These are phyloP conservation scores for Hemileia vastatrix DNA, from an alignment of 1,284 basidiomycete genomes.

Conservation along the genomic window DNA sequence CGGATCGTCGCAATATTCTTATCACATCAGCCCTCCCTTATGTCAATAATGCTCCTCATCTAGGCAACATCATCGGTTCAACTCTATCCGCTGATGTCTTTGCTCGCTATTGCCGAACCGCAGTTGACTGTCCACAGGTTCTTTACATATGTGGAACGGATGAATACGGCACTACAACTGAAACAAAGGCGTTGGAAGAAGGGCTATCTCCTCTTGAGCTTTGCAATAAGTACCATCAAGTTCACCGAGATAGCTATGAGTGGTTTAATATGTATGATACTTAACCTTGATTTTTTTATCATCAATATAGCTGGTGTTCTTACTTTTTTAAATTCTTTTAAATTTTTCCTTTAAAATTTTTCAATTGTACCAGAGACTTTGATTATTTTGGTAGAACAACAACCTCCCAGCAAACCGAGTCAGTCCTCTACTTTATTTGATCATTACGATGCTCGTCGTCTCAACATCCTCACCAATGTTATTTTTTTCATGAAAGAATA, in stretches of 20 bases:
- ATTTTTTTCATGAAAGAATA: conserved; percentile 53
- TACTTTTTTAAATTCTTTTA: conserved; percentile 20
- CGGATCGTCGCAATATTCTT: conserved; percentile 74
- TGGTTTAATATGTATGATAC: conserved; percentile 61
- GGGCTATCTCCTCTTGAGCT: conserved; percentile 73
- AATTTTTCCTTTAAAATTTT: conserved; percentile 38
- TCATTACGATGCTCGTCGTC: background rate
- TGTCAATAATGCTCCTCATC: conserved; percentile 98
- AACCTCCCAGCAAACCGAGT: conserved; percentile 81
- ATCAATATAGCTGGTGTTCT: background rate
- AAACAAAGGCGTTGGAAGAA: conserved; percentile 94
- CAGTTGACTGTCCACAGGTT: conserved; percentile 55
- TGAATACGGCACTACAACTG: conserved; percentile 97
- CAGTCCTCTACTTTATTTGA: conserved; percentile 16
- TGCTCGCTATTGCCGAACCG: conserved; percentile 64
- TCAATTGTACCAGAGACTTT: conserved; percentile 59
- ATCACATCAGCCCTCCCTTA: conserved; percentile 92
- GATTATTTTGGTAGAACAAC: conserved; percentile 96
- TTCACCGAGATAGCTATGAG: conserved; percentile 87
- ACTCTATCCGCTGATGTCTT: conserved; percentile 93
- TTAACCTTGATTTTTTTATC: background rate
- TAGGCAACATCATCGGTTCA: conserved; percentile 96
- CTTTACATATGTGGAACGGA: conserved; percentile 92
- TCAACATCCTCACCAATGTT: background rate
- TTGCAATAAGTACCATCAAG: conserved; percentile 83